These are phyloP conservation scores for Cladosporium sphaerospermum DNA, from an alignment of 2,329 filamentous ascomycete species.

Conservation along the genomic window DNA sequence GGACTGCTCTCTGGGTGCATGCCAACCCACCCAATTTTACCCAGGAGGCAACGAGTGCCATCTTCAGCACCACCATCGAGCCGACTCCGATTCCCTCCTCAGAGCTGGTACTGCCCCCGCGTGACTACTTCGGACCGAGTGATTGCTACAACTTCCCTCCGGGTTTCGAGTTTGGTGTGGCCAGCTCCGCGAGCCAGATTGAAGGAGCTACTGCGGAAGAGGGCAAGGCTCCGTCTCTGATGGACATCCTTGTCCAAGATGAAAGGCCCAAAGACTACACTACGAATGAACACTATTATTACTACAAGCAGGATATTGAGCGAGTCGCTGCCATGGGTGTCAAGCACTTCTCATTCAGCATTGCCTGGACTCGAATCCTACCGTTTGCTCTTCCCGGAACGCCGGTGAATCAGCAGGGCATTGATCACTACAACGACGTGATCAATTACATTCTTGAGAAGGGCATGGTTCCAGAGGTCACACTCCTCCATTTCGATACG, in stretches of 20 bases:
- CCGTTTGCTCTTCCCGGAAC: constrained; percentile 41
- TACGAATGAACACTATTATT: constrained; percentile 45
- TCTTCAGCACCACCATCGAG: constrained; percentile 15
- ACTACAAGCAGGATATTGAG: constrained; percentile 35
- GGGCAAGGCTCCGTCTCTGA: constrained; percentile 18
- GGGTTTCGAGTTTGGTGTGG: constrained; percentile 30
- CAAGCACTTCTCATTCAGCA: constrained; percentile 36
- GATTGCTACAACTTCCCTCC: constrained; percentile 27
- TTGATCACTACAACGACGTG: constrained; percentile 45
- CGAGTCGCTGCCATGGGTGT: constrained; percentile 36
- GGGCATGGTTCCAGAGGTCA: constrained; percentile 40
- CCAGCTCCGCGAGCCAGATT: constrained; percentile 29
- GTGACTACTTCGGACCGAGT: constrained; percentile 42
- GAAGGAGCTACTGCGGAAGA: constrained; percentile 27
- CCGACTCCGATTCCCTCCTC: constrained; percentile 42
- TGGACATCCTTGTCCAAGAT: constrained; percentile 13
- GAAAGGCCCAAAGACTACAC: constrained; percentile 26
- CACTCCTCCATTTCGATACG: constrained; percentile 41
- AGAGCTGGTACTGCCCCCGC: constrained; percentile 51
- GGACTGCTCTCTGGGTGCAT: constrained; percentile 33
- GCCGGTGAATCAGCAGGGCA: constrained; percentile 41
- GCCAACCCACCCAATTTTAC: constrained; percentile 34
- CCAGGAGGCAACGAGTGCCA: constrained; percentile 32
- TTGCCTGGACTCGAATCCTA: constrained; percentile 44
- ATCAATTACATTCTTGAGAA: constrained; percentile 35